phyloP scores from a whole-genome alignment of 257 asterid species.

The Capsicum chinense region DNA sequence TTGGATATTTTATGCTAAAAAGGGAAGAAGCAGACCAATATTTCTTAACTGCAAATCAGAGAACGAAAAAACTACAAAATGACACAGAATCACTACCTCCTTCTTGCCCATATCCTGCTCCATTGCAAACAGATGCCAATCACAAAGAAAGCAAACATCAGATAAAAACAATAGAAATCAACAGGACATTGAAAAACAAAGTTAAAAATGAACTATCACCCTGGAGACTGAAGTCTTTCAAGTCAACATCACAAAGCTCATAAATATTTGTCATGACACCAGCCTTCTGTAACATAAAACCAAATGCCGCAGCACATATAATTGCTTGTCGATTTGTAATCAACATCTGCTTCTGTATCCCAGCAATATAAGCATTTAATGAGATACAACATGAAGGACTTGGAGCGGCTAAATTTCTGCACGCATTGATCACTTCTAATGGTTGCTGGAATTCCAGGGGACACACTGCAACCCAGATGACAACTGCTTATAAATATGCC shows the following conservation, averaged over 20 bases:
- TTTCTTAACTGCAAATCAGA: not conserved
- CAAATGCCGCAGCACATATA: slow-evolving; percentile 80
- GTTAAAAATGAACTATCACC: slow-evolving; percentile 48
- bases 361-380: slow-evolving; percentile 66
- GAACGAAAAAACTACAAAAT: slow-evolving; percentile 14
- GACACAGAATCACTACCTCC: slow-evolving; percentile 66
- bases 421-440: slow-evolving; percentile 74
- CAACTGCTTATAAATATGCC: slow-evolving; percentile 19
- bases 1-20: not conserved
- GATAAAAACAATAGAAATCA: slow-evolving; percentile 38
- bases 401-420: slow-evolving; percentile 76
- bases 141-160: slow-evolving; percentile 28
- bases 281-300: slow-evolving; percentile 83
- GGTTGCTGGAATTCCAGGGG: slow-evolving; percentile 86
- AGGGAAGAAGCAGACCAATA: not conserved
- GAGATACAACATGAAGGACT: slow-evolving; percentile 92
- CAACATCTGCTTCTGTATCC: slow-evolving; percentile 86
- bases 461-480: slow-evolving; percentile 61
- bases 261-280: slow-evolving; percentile 87
- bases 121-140: slow-evolving; percentile 34
- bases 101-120: slow-evolving; percentile 76
- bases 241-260: slow-evolving; percentile 92
- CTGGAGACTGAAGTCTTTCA: slow-evolving; percentile 97
- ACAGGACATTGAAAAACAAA: slow-evolving; percentile 18
- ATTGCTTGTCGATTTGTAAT: slow-evolving; percentile 94